A percentile compares a stretch with the other conserved stretches of the same genome.
These are phyloP conservation scores for Globisporangium lucens DNA, from an alignment of 352 stramenopile genomes.

Conservation along the genomic window DNA sequence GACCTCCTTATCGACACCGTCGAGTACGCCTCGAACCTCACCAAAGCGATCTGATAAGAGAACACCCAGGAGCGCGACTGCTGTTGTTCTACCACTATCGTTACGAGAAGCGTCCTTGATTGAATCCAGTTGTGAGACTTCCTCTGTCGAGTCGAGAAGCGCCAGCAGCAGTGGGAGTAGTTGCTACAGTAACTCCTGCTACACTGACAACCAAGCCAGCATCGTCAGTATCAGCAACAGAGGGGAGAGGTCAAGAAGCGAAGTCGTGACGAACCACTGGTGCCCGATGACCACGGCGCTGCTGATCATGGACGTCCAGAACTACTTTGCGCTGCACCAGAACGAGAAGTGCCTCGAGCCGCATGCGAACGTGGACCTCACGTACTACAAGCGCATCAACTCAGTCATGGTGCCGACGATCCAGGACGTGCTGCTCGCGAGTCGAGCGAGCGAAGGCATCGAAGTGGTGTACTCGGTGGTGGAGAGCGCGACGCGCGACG, in stretches of 20 bases:
- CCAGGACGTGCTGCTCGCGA: constrained; percentile 55
- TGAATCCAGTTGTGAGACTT: constrained; percentile 8
- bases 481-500: constrained; percentile 80
- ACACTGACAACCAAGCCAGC: constrained; percentile 12
- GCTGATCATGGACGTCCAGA: constrained; percentile 66
- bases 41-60: not conserved
- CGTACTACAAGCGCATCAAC: constrained; percentile 53
- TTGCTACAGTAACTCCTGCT: constrained; percentile 6
- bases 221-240: not conserved
- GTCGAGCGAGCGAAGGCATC: constrained; percentile 43
- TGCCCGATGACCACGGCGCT: constrained; percentile 65
- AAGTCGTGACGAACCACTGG: constrained; percentile 34
- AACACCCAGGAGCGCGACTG: not conserved
- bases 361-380: constrained; percentile 10
- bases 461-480: constrained; percentile 92
- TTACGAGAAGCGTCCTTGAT: not conserved
- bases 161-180: not conserved
- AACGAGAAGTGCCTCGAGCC: constrained; percentile 23
- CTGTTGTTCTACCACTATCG: not conserved
- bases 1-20: constrained; percentile 7
- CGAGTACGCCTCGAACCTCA: constrained; percentile 8
- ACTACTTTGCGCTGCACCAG: constrained; percentile 53
- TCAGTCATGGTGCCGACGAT: constrained; percentile 51
- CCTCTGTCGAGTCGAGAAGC: constrained; percentile 2
- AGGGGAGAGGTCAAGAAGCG: not conserved